Conservation (phyloP, 495 filamentous ascomycete genomes). For the Aspergillus diversus region DNA sequence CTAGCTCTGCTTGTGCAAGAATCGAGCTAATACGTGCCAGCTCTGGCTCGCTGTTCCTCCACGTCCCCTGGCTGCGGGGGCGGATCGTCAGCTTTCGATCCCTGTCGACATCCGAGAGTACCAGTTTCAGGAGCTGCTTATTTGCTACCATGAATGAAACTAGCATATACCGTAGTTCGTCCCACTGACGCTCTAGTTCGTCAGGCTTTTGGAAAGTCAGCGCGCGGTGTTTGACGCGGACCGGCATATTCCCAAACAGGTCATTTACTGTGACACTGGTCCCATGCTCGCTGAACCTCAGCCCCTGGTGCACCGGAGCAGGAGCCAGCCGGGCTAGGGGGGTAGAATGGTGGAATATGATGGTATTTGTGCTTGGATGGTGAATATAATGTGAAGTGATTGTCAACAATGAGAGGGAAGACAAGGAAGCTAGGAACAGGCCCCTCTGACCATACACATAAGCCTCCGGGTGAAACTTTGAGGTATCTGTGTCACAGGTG, state of each 20-base stretch:
- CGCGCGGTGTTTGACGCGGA: slow-evolving; percentile 84
- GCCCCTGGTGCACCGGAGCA: slow-evolving; percentile 61
- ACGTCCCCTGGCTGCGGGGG: slow-evolving; percentile 8
- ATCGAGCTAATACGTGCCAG: slow-evolving; percentile 52
- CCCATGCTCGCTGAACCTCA: slow-evolving; percentile 65
- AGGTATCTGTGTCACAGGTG: slow-evolving; percentile 65
- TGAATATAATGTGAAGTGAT: slow-evolving; percentile 74
- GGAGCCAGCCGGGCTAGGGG: slow-evolving; percentile 69
- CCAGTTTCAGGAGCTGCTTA: slow-evolving; percentile 36
- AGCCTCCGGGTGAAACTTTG: slow-evolving; percentile 59
- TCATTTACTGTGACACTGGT: slow-evolving; percentile 81
- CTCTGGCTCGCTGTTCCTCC: slow-evolving; percentile 24
- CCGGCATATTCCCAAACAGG: slow-evolving; percentile 94
- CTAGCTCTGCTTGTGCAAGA: slow-evolving; percentile 65
- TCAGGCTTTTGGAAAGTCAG: slow-evolving; percentile 47
- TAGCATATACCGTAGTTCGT: slow-evolving; percentile 60
- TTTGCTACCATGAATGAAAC: slow-evolving; percentile 69
- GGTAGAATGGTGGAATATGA: slow-evolving; percentile 72
- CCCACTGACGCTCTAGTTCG: slow-evolving; percentile 72
- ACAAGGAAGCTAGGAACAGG: slow-evolving; percentile 76
- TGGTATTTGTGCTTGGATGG: slow-evolving; percentile 66
- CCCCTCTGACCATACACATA: slow-evolving; percentile 70
- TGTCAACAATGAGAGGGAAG: slow-evolving; percentile 74
- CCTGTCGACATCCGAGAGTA: slow-evolving; percentile 36
- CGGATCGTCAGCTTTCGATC: slow-evolving; percentile 38